Conservation (phyloP, 176 grass and related monocot species). For the Oryza glaberrima region DNA sequence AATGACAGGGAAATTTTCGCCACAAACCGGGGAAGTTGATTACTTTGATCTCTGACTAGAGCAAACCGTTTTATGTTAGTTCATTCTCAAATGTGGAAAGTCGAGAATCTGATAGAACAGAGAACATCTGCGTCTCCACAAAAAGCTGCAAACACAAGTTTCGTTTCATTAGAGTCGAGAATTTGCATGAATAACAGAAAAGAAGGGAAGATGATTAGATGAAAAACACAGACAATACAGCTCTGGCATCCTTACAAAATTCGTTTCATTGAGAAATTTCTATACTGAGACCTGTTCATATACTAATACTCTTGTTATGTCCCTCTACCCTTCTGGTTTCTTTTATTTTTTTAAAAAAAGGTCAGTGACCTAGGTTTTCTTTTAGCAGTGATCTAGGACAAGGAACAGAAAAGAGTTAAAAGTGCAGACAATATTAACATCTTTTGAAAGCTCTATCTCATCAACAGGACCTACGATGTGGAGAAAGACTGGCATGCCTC, state of each 20-base stretch:
- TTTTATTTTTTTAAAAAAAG: neutral
- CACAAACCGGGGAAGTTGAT: neutral
- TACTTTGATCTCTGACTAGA: constrained; percentile 22
- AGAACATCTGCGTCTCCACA: constrained; percentile 82
- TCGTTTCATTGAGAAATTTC: neutral
- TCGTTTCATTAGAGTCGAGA: neutral
- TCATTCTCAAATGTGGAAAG: constrained; percentile 70
- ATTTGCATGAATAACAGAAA: neutral
- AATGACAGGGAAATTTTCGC: neutral
- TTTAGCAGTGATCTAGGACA: neutral
- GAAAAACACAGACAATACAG: neutral
- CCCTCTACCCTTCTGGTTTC: neutral
- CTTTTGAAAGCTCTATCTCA: neutral
- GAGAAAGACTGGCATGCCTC: constrained; percentile 1
- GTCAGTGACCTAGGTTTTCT: neutral
- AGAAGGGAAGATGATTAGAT: neutral
- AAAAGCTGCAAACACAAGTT: constrained; percentile 59
- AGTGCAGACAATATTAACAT: neutral
- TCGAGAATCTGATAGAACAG: constrained; percentile 76
- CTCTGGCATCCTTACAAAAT: neutral
- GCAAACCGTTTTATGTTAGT: constrained; percentile 14
- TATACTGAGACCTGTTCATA: neutral
- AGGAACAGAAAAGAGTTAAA: neutral
- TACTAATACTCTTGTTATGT: neutral
- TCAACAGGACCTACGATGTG: neutral